Percentiles rank a stretch among this genome's conserved stretches.
Evolutionary conservation across 805 yeast genomes (phyloP).

Genomic region (Candida succiphila): DNA sequence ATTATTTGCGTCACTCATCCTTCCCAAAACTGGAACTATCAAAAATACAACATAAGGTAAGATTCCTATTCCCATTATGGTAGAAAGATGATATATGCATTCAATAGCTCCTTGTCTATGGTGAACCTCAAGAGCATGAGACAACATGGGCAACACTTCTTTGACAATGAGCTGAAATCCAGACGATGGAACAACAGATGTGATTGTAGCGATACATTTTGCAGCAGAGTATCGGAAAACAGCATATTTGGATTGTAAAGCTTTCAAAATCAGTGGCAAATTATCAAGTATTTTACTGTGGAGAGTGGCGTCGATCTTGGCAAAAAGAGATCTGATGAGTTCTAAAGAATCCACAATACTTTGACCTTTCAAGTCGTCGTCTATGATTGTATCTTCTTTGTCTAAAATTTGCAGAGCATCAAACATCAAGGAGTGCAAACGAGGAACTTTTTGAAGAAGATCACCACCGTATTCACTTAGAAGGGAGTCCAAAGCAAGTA

Average conservation of each 20-base stretch:
- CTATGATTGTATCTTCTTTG: conserved; percentile 12
- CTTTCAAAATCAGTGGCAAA: conserved; percentile 40
- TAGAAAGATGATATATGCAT: conserved; percentile 75
- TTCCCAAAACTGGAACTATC: conserved; percentile 91
- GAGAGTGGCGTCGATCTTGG: conserved; percentile 42
- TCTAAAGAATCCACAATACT: conserved; percentile 80
- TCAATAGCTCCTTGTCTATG: conserved; percentile 94
- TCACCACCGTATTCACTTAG: conserved; percentile 40
- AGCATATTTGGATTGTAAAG: conserved; percentile 59
- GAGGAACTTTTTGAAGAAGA: conserved; percentile 55
- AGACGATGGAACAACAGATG: conserved; percentile 54
- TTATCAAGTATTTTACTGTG: conserved; percentile 40
- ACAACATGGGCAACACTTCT: conserved; percentile 66
- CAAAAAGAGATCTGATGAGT: conserved; percentile 62
- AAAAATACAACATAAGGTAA: conserved; percentile 91
- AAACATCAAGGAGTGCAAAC: conserved; percentile 53
- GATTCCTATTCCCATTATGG: conserved; percentile 78
- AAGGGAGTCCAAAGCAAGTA: conserved; percentile 54
- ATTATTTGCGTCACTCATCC: conserved; percentile 92
- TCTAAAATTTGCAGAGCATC: conserved; percentile 40
- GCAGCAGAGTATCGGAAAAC: conserved; percentile 88
- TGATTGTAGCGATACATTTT: conserved; percentile 74
- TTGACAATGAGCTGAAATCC: conserved; percentile 78
- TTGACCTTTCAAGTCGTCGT: conserved; percentile 54
- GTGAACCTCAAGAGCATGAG: conserved; percentile 57